Conservation (phyloP, 805 yeast genomes). For the Teunomyces barrocoloradensis region DNA sequence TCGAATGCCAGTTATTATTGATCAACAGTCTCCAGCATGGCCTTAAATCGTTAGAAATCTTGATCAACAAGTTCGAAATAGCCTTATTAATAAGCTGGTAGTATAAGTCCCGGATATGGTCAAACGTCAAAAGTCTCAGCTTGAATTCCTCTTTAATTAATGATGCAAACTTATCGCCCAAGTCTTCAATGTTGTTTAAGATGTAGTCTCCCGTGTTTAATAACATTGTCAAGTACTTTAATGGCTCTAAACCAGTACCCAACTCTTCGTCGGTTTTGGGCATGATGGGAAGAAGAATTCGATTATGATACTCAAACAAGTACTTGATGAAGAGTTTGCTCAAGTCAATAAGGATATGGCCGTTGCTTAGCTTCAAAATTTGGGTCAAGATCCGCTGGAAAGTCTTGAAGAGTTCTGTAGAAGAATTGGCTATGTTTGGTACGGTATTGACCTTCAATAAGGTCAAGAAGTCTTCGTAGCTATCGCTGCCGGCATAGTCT, state of each 20-base stretch:
- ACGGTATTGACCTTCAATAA: conserved; percentile 45
- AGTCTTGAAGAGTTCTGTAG: conserved; percentile 79
- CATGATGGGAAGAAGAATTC: conserved; percentile 37
- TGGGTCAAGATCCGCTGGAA: conserved; percentile 75
- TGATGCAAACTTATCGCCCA: conserved; percentile 58
- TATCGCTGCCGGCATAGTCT: conserved; percentile 23
- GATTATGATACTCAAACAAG: conserved; percentile 46
- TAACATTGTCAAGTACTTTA: conserved; percentile 65
- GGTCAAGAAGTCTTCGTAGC: conserved; percentile 28
- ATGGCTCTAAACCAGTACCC: conserved; percentile 51
- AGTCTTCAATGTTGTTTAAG: conserved; percentile 70
- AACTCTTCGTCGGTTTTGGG: conserved; percentile 46
- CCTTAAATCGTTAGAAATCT: conserved; percentile 59
- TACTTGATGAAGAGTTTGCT: conserved; percentile 63
- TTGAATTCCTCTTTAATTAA: conserved; percentile 34
- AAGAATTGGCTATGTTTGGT: conserved; percentile 75
- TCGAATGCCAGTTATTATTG: conserved; percentile 63
- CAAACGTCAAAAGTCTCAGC: conserved; percentile 49
- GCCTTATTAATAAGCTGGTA: conserved; percentile 57
- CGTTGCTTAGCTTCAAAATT: conserved; percentile 41
- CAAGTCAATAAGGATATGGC: conserved; percentile 50
- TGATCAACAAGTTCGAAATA: conserved; percentile 52
- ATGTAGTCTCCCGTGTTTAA: conserved; percentile 91
- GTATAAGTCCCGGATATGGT: conserved; percentile 53
- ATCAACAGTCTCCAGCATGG: conserved; percentile 85